phyloP scores from a whole-genome alignment of 768 basidiomycete genomes.

The Lyophyllum shimeji region DNA sequence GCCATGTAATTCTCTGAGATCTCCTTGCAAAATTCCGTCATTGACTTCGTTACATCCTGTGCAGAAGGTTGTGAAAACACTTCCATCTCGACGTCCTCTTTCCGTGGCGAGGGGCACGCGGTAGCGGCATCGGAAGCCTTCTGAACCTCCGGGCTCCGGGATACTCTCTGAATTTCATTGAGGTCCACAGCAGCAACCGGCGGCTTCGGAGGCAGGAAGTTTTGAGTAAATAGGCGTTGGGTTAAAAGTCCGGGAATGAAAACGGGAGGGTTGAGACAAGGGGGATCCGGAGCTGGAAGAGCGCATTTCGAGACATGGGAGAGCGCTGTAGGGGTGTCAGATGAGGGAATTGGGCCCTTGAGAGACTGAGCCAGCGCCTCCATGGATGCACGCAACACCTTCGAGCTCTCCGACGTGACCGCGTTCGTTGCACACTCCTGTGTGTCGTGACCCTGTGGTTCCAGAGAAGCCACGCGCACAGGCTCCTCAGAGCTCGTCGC shows the following conservation, averaged over 20 bases:
- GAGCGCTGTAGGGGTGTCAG: not conserved
- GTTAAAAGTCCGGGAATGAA: constrained; percentile 12
- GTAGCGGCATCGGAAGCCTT: not conserved
- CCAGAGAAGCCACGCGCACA: not conserved
- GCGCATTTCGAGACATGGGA: not conserved
- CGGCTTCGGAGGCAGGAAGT: constrained; percentile 10
- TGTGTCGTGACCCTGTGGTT: not conserved
- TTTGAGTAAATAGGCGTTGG: constrained; percentile 14
- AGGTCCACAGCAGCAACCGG: not conserved
- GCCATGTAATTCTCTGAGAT: not conserved
- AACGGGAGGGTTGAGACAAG: not conserved
- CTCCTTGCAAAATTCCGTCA: not conserved
- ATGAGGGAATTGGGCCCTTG: not conserved
- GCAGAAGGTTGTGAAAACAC: not conserved
- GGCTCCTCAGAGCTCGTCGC: not conserved
- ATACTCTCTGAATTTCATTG: not conserved
- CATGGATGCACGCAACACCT: not conserved
- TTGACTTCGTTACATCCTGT: not conserved
- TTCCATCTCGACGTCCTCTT: not conserved
- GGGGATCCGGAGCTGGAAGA: not conserved
- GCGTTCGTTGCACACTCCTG: not conserved
- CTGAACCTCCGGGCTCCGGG: not conserved
- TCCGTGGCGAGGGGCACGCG: not conserved
- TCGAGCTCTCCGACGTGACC: not conserved
- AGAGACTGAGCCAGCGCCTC: not conserved